phyloP scores from a whole-genome alignment of 257 asterid species.

The Rehmannia glutinosa region DNA sequence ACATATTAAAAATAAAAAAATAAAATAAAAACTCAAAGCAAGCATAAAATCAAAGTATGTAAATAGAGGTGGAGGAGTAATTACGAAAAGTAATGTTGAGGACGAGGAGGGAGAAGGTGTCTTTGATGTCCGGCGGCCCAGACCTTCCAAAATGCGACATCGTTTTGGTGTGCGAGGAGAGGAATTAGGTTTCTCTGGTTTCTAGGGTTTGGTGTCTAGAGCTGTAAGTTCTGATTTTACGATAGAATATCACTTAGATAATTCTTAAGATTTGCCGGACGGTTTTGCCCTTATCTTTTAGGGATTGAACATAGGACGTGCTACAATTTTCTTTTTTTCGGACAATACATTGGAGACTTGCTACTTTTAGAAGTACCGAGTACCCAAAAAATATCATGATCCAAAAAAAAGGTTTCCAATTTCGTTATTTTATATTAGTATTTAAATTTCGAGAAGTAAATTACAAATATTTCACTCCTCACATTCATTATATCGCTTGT shows the following conservation, averaged over 20 bases:
- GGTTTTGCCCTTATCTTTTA: not conserved
- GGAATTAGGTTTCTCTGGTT: not conserved
- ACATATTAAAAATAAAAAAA: not conserved
- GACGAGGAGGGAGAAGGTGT: slow-evolving; percentile 68
- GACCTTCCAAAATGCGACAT: slow-evolving; percentile 82
- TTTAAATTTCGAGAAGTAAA: no score
- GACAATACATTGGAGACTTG: no score
- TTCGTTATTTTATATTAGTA: no score
- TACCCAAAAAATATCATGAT: no score
- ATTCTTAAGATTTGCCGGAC: not conserved
- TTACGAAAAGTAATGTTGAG: slow-evolving; percentile 78
- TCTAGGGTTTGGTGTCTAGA: not conserved
- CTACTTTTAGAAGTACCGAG: no score
- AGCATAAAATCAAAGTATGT: not conserved
- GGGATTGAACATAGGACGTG: no score
- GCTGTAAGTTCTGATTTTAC: not conserved
- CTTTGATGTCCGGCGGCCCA: slow-evolving; percentile 82
- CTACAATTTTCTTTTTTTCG: no score
- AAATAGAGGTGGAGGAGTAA: not conserved
- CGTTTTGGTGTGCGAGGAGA: not conserved
- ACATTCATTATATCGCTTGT: no score
- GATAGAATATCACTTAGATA: not conserved
- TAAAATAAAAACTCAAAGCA: not conserved
- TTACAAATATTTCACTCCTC: no score
- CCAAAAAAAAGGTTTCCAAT: no score